These are phyloP conservation scores for Umbilicus rupestris DNA, from an alignment of 164 flowering plant genomes.

Conservation along the genomic window DNA sequence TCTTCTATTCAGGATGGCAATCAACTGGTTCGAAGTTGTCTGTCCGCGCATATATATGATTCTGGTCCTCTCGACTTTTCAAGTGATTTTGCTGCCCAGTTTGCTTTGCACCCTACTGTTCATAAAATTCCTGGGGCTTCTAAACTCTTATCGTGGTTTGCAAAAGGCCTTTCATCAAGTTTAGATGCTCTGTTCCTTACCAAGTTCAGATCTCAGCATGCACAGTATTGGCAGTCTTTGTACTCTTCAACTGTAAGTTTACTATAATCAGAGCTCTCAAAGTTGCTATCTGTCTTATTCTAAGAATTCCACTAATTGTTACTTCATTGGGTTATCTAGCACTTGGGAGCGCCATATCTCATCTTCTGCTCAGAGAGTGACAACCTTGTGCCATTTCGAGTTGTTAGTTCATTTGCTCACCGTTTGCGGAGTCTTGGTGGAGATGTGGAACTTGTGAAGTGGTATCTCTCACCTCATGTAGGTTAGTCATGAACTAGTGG, in stretches of 20 bases:
- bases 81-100: constrained; percentile 41
- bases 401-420: constrained; percentile 33
- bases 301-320: neutral
- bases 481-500: constrained; percentile 21
- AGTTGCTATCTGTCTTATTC: neutral
- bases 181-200: constrained; percentile 51
- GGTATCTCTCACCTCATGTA: constrained; percentile 38
- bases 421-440: constrained; percentile 37
- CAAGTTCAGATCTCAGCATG: constrained; percentile 38
- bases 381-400: constrained; percentile 34
- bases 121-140: constrained; percentile 41
- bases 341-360: constrained; percentile 49
- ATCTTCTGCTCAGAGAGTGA: constrained; percentile 49
- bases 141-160: constrained; percentile 42
- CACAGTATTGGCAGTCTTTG: constrained; percentile 48
- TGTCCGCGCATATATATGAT: constrained; percentile 55
- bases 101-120: constrained; percentile 33
- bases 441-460: constrained; percentile 36
- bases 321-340: constrained; percentile 21
- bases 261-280: neutral
- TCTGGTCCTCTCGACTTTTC: constrained; percentile 55
- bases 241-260: constrained; percentile 46
- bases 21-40: constrained; percentile 34
- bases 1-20: constrained; percentile 30
- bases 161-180: constrained; percentile 42